Conservation (phyloP, 2,329 filamentous ascomycete species). For the Alternaria consortialis region DNA sequence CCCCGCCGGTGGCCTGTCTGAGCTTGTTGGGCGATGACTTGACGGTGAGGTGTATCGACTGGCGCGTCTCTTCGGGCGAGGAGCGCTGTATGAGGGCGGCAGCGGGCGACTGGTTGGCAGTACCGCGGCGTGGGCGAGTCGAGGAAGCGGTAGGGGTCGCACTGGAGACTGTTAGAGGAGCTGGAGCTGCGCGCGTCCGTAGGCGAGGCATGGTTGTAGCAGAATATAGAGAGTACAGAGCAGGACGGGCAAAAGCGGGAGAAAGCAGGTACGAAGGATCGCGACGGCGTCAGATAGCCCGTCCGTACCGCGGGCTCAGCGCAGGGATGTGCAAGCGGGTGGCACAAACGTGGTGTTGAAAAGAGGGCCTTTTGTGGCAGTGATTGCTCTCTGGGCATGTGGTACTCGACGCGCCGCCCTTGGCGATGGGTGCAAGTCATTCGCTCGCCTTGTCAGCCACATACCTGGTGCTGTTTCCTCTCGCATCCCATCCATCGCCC, state of each 20-base stretch:
- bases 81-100: conserved; percentile 51
- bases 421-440: conserved; percentile 32
- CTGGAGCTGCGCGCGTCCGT: conserved; percentile 46
- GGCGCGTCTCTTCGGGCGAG: conserved; percentile 54
- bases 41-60: conserved; percentile 59
- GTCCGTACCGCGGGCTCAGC: conserved; percentile 13
- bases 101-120: conserved; percentile 44
- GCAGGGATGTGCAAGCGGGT: conserved; percentile 32
- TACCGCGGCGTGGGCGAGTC: conserved; percentile 50
- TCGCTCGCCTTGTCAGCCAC: conserved; percentile 40
- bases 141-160: conserved; percentile 48
- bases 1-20: conserved; percentile 56
- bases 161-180: conserved; percentile 46
- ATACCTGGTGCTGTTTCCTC: conserved; percentile 41
- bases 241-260: conserved; percentile 8
- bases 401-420: conserved; percentile 36
- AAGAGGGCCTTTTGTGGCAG: conserved; percentile 14
- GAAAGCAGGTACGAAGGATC: conserved; percentile 13
- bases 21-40: conserved; percentile 61
- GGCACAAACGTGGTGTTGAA: conserved; percentile 32
- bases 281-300: conserved; percentile 28
- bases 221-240: background rate
- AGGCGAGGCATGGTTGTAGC: conserved; percentile 47
- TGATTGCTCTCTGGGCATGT: conserved; percentile 21
- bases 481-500: conserved; percentile 47